These are phyloP conservation scores for Petunia hybrid DNA, from an alignment of 305 asterid genomes.

Conservation along the genomic window DNA sequence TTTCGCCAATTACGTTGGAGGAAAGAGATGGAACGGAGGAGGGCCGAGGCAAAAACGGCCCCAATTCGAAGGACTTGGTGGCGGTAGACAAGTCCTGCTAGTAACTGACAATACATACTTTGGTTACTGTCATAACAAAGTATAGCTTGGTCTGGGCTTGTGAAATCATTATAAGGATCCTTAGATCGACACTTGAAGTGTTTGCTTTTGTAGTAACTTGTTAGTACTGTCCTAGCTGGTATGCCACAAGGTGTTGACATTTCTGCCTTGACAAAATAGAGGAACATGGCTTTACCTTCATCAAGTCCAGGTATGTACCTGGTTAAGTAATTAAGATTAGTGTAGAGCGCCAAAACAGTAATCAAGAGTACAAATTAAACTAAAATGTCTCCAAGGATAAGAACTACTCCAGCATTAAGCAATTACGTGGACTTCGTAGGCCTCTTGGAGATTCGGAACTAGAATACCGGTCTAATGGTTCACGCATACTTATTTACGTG, in stretches of 20 bases:
- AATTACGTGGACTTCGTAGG: too few species aligned
- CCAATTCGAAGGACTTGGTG: slow-evolving; percentile 76
- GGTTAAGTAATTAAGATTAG: background rate
- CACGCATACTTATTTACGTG: too few species aligned
- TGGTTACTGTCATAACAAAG: slow-evolving; percentile 73
- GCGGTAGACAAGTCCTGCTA: slow-evolving; percentile 73
- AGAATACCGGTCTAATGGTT: too few species aligned
- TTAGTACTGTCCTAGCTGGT: slow-evolving; percentile 76
- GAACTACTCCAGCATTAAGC: background rate
- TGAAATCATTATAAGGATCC: slow-evolving; percentile 66
- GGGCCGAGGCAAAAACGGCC: slow-evolving; percentile 80
- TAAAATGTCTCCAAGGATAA: background rate
- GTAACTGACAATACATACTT: slow-evolving; percentile 80
- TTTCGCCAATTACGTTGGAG: slow-evolving; percentile 69
- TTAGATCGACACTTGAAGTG: slow-evolving; percentile 64
- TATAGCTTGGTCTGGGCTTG: slow-evolving; percentile 77
- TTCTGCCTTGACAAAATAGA: slow-evolving; percentile 73
- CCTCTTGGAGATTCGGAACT: too few species aligned
- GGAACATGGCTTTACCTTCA: slow-evolving; percentile 81
- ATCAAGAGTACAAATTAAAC: background rate
- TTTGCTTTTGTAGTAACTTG: slow-evolving; percentile 77
- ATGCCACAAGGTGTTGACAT: slow-evolving; percentile 70
- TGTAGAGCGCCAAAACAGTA: background rate
- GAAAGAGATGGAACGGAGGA: slow-evolving; percentile 76
- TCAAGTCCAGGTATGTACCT: slow-evolving; percentile 66